Evolutionary conservation across 306 rosid species (phyloP), one percentile per base, ranked within the genome.

Genomic region (Quercus suber): DNA sequence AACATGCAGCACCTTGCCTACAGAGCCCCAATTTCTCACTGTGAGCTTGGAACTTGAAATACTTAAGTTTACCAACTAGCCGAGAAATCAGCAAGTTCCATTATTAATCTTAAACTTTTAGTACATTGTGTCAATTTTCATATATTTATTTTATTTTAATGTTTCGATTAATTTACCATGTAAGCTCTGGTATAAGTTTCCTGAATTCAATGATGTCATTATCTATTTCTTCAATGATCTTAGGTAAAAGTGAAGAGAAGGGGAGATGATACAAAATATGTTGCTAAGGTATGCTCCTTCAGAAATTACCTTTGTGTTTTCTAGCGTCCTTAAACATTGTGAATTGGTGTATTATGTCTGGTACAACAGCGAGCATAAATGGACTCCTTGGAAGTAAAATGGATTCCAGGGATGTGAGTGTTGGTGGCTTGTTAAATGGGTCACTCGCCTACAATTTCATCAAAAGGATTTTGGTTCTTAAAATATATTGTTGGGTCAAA

Each of bases 211-310:
- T 73, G 74, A 20, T 61, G 72, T 78, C n/a, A 6, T 80, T 20
- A 45, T 35, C 17, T 55, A 7, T 63, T 79, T 55, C 28, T 60
- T 78, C 55, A 69, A 76, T 76, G 52, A 73, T 74, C 83, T 79
- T 89, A 95, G 99, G 99, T 95, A 56, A 95, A 95, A 89, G 96
- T 95, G 79, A 95, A 95, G 88, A 91, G 87, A 87, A 91, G 99
- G 84, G 99, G 99, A 59, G 99, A 95, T 83, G 97, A 95, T 83
- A 91, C 94, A 68, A 95, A 93, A 86, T 95, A 91, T 81, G 99
- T 93, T 73, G 99, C 99, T 73, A 93, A 93, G 98, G 99, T 95
- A 81, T 61, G 80, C n/a, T 83, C 74, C n/a, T 76, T 73, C 23
- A 78, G 79, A 69, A 14, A n/a, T 59, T 79, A 49, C 73, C 43